Evolutionary conservation across 2,329 filamentous ascomycete species (phyloP).

Genomic region (Colletotrichum sp.): DNA sequence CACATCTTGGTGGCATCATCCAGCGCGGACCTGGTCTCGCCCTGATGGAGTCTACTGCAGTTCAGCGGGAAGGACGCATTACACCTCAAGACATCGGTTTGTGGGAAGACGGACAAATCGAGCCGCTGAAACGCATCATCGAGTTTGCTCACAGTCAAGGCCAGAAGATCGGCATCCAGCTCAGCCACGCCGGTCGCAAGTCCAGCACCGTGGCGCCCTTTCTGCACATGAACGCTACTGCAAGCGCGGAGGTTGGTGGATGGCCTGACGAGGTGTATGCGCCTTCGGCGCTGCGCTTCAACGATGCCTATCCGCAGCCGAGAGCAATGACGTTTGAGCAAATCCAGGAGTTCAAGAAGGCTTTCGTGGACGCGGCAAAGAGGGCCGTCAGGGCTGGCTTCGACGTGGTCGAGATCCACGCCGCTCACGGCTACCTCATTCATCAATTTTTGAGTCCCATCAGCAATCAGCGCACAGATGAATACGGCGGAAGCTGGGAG

Average conservation of each 20-base stretch:
- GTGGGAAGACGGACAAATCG: conserved; percentile 74
- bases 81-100: conserved; percentile 70
- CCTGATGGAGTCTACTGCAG: conserved; percentile 70
- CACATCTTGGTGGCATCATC: conserved; percentile 75
- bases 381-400: conserved; percentile 69
- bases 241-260: conserved; percentile 52
- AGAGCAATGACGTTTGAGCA: conserved; percentile 69
- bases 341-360: conserved; percentile 67
- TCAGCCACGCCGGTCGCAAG: conserved; percentile 76
- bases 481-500: conserved; percentile 73
- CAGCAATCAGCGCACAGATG: conserved; percentile 71
- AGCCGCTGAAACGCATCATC: conserved; percentile 57
- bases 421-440: conserved; percentile 80
- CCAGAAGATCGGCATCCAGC: conserved; percentile 74
- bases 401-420: conserved; percentile 75
- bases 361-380: conserved; percentile 59
- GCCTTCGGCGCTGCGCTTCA: conserved; percentile 57
- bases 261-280: conserved; percentile 58
- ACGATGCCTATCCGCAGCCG: conserved; percentile 61
- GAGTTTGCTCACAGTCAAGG: conserved; percentile 63
- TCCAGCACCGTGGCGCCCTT: conserved; percentile 62
- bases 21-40: conserved; percentile 69
- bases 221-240: conserved; percentile 62
- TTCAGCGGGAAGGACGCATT: conserved; percentile 69
- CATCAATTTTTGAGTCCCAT: conserved; percentile 72